A percentile compares a stretch with the other conserved stretches of the same genome.
Evolutionary conservation across 129 eudicot genomes (phyloP).

Genomic region (Flaveria linearis): DNA sequence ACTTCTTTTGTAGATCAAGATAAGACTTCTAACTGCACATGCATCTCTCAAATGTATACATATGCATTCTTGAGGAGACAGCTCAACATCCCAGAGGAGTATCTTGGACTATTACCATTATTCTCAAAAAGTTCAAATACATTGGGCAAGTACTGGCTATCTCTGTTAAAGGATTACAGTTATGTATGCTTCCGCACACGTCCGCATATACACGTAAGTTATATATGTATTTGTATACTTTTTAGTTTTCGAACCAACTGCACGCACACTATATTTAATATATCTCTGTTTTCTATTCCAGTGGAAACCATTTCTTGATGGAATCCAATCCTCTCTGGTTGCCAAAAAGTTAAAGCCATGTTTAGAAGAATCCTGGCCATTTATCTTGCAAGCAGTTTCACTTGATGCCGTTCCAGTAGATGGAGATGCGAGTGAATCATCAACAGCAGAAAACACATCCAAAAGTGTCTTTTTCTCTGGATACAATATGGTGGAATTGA

Average conservation of each 20-base stretch:
- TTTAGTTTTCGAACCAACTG: conserved; percentile 22
- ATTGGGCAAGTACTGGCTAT: conserved; percentile 80
- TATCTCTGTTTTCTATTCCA: conserved; percentile 35
- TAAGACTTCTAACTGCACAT: conserved; percentile 88
- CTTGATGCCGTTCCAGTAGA: conserved; percentile 88
- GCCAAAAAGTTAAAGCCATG: conserved; percentile 71
- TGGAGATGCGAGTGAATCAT: conserved; percentile 42
- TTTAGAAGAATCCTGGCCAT: conserved; percentile 94
- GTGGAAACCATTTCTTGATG: conserved; percentile 98
- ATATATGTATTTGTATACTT: conserved; percentile 5
- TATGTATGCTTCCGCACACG: conserved; percentile 63
- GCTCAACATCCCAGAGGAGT: conserved; percentile 76
- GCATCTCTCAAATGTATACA: conserved; percentile 92
- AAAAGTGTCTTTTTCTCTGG: conserved; percentile 60
- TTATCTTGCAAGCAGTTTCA: conserved; percentile 85
- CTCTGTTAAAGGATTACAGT: conserved; percentile 73
- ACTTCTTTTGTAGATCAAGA: conserved; percentile 64
- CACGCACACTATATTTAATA: not conserved
- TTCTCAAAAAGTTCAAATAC: conserved; percentile 73
- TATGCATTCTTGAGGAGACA: conserved; percentile 78
- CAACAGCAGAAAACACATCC: conserved; percentile 44
- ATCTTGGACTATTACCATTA: conserved; percentile 72
- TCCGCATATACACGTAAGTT: conserved; percentile 65
- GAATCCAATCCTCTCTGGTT: conserved; percentile 78
- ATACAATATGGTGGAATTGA: conserved; percentile 84